These are phyloP conservation scores for Leccinum boreale DNA, from an alignment of 768 basidiomycete species.

Conservation along the genomic window DNA sequence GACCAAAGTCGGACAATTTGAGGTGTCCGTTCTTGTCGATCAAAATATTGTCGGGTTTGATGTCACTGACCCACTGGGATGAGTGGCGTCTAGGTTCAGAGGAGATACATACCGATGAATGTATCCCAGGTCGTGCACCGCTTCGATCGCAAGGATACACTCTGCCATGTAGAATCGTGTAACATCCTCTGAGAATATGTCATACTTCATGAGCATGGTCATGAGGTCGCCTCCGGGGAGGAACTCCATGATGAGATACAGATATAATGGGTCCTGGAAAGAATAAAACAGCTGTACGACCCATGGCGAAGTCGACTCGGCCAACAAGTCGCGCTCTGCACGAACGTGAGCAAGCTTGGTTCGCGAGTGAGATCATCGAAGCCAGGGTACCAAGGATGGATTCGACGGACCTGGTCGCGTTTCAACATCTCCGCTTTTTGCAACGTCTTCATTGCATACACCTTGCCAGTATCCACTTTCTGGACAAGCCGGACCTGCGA, in stretches of 20 bases:
- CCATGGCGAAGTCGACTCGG: conserved; percentile 96
- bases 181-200: conserved; percentile 97
- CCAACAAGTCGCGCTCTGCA: conserved; percentile 93
- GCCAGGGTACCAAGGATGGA: background rate
- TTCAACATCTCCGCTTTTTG: conserved; percentile 99
- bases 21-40: conserved; percentile 97
- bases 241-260: conserved; percentile 97
- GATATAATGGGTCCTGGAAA: conserved; percentile 93
- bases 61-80: conserved; percentile 60
- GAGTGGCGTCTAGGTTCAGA: background rate
- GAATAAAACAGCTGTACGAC: conserved; percentile 98
- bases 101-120: conserved; percentile 79
- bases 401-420: conserved; percentile 81
- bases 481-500: conserved; percentile 88
- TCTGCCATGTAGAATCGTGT: conserved; percentile 99
- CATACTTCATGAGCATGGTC: conserved; percentile 99
- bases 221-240: conserved; percentile 94
- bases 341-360: conserved; percentile 91
- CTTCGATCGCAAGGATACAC: conserved; percentile 96
- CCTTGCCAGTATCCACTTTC: conserved; percentile 95
- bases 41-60: conserved; percentile 98
- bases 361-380: conserved; percentile 6
- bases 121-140: conserved; percentile 97
- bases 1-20: conserved; percentile 96
- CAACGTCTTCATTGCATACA: conserved; percentile 99